A percentile compares a stretch with the other conserved stretches of the same genome.
Evolutionary conservation across 371 early-diverging fungal species (phyloP).

Genomic region (Vavraia culicis): DNA sequence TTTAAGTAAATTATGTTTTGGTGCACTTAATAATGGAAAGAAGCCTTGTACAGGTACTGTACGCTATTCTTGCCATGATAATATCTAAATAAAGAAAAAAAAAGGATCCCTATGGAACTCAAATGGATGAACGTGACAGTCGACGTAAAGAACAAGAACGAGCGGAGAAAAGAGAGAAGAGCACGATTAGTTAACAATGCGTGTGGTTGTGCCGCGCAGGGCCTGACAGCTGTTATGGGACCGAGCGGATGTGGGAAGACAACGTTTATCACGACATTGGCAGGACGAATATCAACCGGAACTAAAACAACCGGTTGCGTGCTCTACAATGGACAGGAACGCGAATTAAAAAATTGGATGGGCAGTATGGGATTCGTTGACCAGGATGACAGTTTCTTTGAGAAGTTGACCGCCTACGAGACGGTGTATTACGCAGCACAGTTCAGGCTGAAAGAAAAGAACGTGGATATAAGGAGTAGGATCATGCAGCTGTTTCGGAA

Average conservation of each 20-base stretch:
- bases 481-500: not conserved
- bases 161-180: not conserved
- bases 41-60: too few relatives aligned
- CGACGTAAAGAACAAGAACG: not conserved
- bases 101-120: not conserved
- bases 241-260: constrained; percentile 60
- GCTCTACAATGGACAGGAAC: constrained; percentile 53
- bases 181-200: not conserved
- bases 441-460: constrained; percentile 41
- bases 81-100: not conserved
- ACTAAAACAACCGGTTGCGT: constrained; percentile 50
- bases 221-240: constrained; percentile 46
- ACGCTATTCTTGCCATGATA: too few relatives aligned
- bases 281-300: constrained; percentile 50
- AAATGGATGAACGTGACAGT: not conserved
- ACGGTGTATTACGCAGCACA: constrained; percentile 22
- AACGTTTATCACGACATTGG: constrained; percentile 59
- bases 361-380: constrained; percentile 46
- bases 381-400: constrained; percentile 46
- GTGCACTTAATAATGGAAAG: too few relatives aligned
- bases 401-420: constrained; percentile 39
- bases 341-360: constrained; percentile 30
- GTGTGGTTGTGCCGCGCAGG: not conserved
- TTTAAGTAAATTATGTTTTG: too few relatives aligned
- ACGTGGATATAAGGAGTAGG: constrained; percentile 3